Evolutionary conservation across 2,329 filamentous ascomycete genomes (phyloP).

Genomic region (Pezicula neosporulosa): DNA sequence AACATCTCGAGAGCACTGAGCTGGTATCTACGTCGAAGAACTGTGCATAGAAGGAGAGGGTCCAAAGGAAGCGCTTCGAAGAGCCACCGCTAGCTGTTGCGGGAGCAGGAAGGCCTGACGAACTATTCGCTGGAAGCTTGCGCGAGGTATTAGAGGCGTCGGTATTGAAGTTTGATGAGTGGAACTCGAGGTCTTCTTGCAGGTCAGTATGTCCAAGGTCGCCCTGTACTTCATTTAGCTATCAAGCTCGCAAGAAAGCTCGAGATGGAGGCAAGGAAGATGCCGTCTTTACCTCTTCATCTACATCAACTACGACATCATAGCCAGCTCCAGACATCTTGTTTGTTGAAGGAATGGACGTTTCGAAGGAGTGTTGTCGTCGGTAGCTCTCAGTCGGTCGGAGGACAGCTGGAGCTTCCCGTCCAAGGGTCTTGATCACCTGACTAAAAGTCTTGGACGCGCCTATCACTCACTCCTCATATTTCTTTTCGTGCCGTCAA

Average conservation of each 20-base stretch:
- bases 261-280: slow-evolving; percentile 1
- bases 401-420: not conserved
- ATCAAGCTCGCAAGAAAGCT: not conserved
- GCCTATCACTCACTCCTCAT: too few species aligned
- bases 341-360: slow-evolving; percentile 1
- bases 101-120: slow-evolving; percentile 51
- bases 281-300: slow-evolving; percentile 71
- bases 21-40: slow-evolving; percentile 98
- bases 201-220: slow-evolving; percentile 98
- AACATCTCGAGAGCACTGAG: slow-evolving; percentile 82
- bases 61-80: slow-evolving; percentile 88
- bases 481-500: too few species aligned
- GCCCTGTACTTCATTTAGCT: slow-evolving; percentile 54
- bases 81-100: slow-evolving; percentile 48
- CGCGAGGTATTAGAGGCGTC: slow-evolving; percentile 39
- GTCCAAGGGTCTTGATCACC: not conserved
- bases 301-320: slow-evolving; percentile 96
- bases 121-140: slow-evolving; percentile 31
- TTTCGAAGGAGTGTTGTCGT: slow-evolving; percentile 1
- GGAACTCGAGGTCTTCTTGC: slow-evolving; percentile 98
- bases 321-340: slow-evolving; percentile 63
- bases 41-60: slow-evolving; percentile 88
- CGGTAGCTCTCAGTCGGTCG: not conserved
- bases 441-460: too few species aligned
- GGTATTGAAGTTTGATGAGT: slow-evolving; percentile 82